phyloP scores from a whole-genome alignment of 192 early-diverging fungal genomes.

The Coemansia nantahalensis region DNA sequence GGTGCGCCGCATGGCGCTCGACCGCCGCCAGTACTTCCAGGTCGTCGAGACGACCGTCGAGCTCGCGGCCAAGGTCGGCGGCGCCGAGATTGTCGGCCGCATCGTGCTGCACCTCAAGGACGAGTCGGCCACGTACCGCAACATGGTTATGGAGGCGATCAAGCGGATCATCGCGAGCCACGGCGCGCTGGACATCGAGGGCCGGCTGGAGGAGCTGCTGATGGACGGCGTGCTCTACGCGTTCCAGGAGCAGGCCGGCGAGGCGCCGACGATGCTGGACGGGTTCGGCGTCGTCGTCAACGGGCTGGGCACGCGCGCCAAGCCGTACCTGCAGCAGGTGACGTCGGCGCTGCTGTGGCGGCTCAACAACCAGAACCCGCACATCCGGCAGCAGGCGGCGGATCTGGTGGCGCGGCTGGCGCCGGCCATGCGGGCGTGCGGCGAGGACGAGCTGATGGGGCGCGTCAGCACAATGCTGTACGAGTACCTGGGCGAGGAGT shows the following conservation, averaged over 20 bases:
- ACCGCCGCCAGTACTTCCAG: conserved; percentile 88
- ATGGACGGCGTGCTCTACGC: conserved; percentile 97
- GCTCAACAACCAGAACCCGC: conserved; percentile 94
- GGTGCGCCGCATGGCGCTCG: conserved; percentile 96
- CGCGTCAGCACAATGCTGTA: conserved; percentile 92
- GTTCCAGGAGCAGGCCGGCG: conserved; percentile 98
- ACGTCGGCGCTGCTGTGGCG: conserved; percentile 94
- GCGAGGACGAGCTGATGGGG: conserved; percentile 93
- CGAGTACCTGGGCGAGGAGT: conserved; percentile 99
- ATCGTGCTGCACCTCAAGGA: conserved; percentile 95
- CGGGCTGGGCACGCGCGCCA: conserved; percentile 82
- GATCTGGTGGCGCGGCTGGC: conserved; percentile 95
- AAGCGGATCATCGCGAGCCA: conserved; percentile 72
- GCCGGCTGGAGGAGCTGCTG: conserved; percentile 87
- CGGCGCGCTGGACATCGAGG: conserved; percentile 90
- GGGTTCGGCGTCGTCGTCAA: conserved; percentile 96
- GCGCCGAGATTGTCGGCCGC: conserved; percentile 80
- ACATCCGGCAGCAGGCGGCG: conserved; percentile 96
- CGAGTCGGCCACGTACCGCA: conserved; percentile 88
- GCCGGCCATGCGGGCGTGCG: conserved; percentile 89
- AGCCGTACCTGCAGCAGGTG: conserved; percentile 93
- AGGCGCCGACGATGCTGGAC: conserved; percentile 88
- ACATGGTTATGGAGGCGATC: conserved; percentile 98
- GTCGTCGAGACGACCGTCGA: conserved; percentile 97
- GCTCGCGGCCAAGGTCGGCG: conserved; percentile 89